These are phyloP conservation scores for Pulicaria dysenterica DNA, from an alignment of 129 eudicot species.

Conservation along the genomic window DNA sequence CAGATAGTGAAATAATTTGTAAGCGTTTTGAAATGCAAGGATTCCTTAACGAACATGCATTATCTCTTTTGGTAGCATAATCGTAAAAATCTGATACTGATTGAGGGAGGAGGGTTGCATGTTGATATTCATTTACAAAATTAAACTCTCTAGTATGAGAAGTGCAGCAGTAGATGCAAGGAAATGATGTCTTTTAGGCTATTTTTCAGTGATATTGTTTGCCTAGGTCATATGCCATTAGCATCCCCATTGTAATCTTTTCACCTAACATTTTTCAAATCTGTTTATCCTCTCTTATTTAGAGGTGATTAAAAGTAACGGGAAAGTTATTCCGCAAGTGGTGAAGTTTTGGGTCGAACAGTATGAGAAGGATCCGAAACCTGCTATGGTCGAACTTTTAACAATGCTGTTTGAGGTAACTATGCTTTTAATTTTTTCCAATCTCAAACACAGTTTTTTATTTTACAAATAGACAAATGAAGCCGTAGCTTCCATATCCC, in stretches of 20 bases:
- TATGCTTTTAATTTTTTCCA: neutral
- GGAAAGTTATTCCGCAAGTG: conserved; percentile 71
- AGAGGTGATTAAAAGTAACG: conserved; percentile 76
- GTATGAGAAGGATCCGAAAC: conserved; percentile 73
- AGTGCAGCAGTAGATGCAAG: conserved; percentile 12
- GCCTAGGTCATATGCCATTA: neutral
- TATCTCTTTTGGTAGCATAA: neutral
- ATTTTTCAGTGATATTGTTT: neutral
- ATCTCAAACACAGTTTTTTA: neutral
- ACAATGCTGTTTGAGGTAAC: conserved; percentile 90
- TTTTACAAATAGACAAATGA: too few species aligned
- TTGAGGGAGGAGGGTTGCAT: neutral
- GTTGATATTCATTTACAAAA: neutral
- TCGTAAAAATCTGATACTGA: neutral
- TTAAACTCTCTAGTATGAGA: neutral
- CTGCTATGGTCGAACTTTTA: conserved; percentile 85
- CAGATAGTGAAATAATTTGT: neutral
- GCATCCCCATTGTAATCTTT: neutral
- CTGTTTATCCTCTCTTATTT: conserved; percentile 10
- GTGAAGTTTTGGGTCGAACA: conserved; percentile 81
- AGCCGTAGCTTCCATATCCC: neutral
- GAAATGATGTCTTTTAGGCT: neutral
- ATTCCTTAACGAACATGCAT: neutral
- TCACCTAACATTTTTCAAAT: neutral
- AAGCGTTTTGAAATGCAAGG: neutral